Base-by-base conservation (phyloP, 257 asterid genomes). In the Anisodus tanguticus region DNA sequence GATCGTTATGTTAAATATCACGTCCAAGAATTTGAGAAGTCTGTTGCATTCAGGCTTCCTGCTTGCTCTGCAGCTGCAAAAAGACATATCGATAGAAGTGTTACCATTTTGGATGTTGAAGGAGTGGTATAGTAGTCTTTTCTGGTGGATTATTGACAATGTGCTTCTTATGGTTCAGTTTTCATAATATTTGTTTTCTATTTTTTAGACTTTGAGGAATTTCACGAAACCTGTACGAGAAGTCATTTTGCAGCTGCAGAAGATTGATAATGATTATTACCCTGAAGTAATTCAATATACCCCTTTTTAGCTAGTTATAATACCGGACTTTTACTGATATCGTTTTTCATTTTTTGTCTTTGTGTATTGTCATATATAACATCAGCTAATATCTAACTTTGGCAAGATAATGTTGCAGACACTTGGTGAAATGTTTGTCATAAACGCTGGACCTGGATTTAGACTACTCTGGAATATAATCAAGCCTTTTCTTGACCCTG, bases 371-470 rank as follows among this genome's bases (percentile, higher is more conserved):
- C 57, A 53, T 57, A 41, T 58, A 45, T 37, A 45, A 68, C 13
- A 4, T 49, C 6, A 49, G 11, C 31, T 54, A 47, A 57, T 47
- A 31, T 69, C 51, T 43, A 57, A 79, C 2, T 1, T 31, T 22
- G 76, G 22, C 16, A 19, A 68, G 41, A 54, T 57, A 64, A 80
- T 72, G 79, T 77, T 85, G 88, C 92, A 92, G 97, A 90, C 90
- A 60, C 88, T 89, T 4, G 77, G 88, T 43, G 87, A 82, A 84
- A 89, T 92, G 93, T 81, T 91, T 49, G 88, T 92, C 80, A 60
- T 92, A 79, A 92, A 92, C 64, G 91, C 97, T 58, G 91, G 94
- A 53, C 90, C 93, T 4, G 91, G 92, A 9, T 92, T 92, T 83
- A 87, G 85, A 87, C 70, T 91, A 55, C 87, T 92, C 13, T 92